Base-by-base conservation (phyloP, 2,329 filamentous ascomycete genomes). In the Ascochyta rabiei region DNA sequence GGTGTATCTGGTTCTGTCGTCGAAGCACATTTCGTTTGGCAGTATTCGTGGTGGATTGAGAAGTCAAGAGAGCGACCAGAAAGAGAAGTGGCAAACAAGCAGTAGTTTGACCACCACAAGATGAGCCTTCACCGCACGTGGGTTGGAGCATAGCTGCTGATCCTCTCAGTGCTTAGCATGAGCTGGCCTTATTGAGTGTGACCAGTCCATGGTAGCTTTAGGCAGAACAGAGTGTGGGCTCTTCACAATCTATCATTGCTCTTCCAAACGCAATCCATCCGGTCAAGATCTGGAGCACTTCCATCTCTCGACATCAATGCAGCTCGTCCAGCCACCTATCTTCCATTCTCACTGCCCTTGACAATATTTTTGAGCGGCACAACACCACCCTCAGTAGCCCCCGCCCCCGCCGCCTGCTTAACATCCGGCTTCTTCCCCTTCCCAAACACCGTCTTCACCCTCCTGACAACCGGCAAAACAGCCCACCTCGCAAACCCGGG, bases 401-500 rank as follows among this genome's bases (percentile, higher is more conserved):
- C 73, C 30, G 66, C 76, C 38, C 66, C 72, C 43, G 65, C 75
- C 51, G 49, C 62, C 13, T 44, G 35, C 35, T 57, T 63, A 13
- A 51, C 57, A 47, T 63, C 63, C 28, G 48, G 38, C 43, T 51
- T 64, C 41, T 67, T 66, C 50, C 51, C 60, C 49, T 63, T 75
- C 30, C 70, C 59, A 57, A 83, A 77, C 9, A 80, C 15, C 31
- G 69, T 71, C 57, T 67, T 72, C 2, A 80, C 60, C 24, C 70
- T 62, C 40, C 70, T 53, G 53, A 65, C 48, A 6, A 70, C 21
- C 26, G 72, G 72, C 1, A 68, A 39, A 10, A 74, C 66, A 1
- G 69, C 66, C 59, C 61, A 62, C 46, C 59, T 78, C 26, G 93
- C 93, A 80, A 98, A 96, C 89, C 91, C 96, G 4, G 95, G 95